Conservation (phyloP, 768 basidiomycete genomes). For the Astraeus odoratus region DNA sequence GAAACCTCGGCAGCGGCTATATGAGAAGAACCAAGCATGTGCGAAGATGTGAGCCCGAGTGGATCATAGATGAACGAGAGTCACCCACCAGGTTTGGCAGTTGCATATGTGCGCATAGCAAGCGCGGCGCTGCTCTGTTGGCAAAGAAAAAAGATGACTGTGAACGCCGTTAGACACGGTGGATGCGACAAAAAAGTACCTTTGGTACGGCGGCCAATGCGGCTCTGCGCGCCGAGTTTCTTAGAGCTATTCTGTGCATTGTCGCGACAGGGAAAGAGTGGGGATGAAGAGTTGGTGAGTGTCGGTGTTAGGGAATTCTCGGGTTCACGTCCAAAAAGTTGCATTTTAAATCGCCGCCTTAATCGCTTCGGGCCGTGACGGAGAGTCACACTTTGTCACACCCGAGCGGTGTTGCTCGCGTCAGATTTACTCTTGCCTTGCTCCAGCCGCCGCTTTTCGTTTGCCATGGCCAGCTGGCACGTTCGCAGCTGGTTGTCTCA, state of each 20-base stretch:
- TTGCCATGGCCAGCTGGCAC: conserved; percentile 13
- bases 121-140: conserved; percentile 40
- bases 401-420: neutral
- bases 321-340: conserved; percentile 27
- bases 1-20: conserved; percentile 98
- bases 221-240: conserved; percentile 76
- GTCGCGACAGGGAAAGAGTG: conserved; percentile 41
- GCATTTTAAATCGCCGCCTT: conserved; percentile 24
- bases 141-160: conserved; percentile 9
- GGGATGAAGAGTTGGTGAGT: conserved; percentile 33
- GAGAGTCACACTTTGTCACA: conserved; percentile 6
- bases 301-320: conserved; percentile 27
- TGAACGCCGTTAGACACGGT: conserved; percentile 7
- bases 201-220: conserved; percentile 60
- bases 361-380: conserved; percentile 14
- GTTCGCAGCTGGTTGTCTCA: conserved; percentile 22
- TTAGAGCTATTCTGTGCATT: conserved; percentile 82
- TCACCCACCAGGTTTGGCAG: conserved; percentile 89
- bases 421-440: no score
- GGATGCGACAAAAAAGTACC: conserved; percentile 34
- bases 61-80: conserved; percentile 10
- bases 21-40: conserved; percentile 17
- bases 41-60: neutral
- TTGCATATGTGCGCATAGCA: conserved; percentile 84
- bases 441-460: no score